These are phyloP conservation scores for Suhomyces atakaporum DNA, from an alignment of 1,139 yeast species.

Conservation along the genomic window DNA sequence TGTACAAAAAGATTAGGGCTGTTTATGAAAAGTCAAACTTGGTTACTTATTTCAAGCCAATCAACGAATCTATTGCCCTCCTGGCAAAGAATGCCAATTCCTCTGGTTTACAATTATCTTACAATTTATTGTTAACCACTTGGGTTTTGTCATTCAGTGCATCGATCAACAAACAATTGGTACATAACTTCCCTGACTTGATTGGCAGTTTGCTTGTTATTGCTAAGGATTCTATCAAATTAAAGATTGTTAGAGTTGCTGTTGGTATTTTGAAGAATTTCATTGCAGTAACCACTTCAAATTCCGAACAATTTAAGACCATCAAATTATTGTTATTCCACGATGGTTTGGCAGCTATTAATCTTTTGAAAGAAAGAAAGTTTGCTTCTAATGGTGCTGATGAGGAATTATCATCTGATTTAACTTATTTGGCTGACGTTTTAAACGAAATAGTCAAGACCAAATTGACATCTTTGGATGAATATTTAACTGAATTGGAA, in stretches of 20 bases:
- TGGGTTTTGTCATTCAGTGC: slow-evolving; percentile 85
- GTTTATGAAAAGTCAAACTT: slow-evolving; percentile 57
- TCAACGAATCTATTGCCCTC: slow-evolving; percentile 39
- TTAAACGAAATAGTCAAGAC: slow-evolving; percentile 70
- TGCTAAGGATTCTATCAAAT: slow-evolving; percentile 80
- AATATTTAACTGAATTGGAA: slow-evolving; percentile 81
- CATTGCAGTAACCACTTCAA: slow-evolving; percentile 36
- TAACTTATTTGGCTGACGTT: slow-evolving; percentile 55
- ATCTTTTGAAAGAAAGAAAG: slow-evolving; percentile 76
- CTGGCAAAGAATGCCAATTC: slow-evolving; percentile 48
- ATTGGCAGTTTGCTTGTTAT: slow-evolving; percentile 50
- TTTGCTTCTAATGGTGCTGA: slow-evolving; percentile 74
- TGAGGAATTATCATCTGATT: slow-evolving; percentile 81
- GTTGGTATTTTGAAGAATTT: slow-evolving; percentile 72
- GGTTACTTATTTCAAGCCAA: slow-evolving; percentile 53
- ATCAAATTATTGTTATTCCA: slow-evolving; percentile 75
- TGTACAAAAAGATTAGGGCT: slow-evolving; percentile 58
- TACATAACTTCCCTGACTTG: slow-evolving; percentile 62
- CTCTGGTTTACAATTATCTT: slow-evolving; percentile 79
- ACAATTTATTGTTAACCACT: slow-evolving; percentile 70
- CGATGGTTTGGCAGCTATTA: slow-evolving; percentile 70
- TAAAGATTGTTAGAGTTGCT: slow-evolving; percentile 83
- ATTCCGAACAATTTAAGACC: slow-evolving; percentile 45
- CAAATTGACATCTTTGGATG: slow-evolving; percentile 88
- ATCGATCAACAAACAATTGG: slow-evolving; percentile 53